Percentiles rank a stretch among this genome's conserved stretches.
Evolutionary conservation across 23 red algal genomes (phyloP).

Genomic region (Rhodosorus marinus): DNA sequence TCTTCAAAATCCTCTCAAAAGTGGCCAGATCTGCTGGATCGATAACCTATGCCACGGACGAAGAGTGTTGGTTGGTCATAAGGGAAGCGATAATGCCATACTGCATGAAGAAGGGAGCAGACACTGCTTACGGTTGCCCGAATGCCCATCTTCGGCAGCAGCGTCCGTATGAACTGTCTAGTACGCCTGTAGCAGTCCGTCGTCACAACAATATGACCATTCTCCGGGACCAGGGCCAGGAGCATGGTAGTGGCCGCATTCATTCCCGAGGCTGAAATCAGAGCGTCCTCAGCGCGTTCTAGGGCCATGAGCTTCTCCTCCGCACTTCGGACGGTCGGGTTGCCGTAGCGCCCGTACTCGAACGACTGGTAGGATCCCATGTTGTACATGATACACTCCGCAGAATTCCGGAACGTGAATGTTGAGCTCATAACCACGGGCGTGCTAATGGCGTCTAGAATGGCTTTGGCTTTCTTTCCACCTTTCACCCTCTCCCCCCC

Average conservation of each 20-base stretch:
- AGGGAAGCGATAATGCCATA: too few species aligned
- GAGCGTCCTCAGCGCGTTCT: constrained; percentile 63
- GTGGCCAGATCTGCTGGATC: constrained; percentile 52
- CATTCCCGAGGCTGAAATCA: constrained; percentile 86
- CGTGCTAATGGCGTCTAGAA: constrained; percentile 58
- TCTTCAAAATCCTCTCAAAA: constrained; percentile 17
- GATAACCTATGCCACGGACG: too few species aligned
- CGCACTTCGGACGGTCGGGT: constrained; percentile 70
- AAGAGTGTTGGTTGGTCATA: too few species aligned
- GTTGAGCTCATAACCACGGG: constrained; percentile 86
- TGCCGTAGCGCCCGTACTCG: constrained; percentile 94
- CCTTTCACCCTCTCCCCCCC: constrained; percentile 72
- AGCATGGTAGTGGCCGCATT: constrained; percentile 97
- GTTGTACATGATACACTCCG: constrained; percentile 91
- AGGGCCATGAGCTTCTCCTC: constrained; percentile 92
- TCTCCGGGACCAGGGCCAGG: constrained; percentile 48
- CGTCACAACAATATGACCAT: constrained; percentile 71
- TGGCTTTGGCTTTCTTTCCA: constrained; percentile 49
- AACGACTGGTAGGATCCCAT: constrained; percentile 68
- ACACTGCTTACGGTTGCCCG: too few species aligned
- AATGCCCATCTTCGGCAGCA: constrained; percentile 86
- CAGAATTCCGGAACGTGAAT: constrained; percentile 76
- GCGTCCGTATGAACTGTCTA: constrained; percentile 70
- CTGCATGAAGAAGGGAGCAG: too few species aligned
- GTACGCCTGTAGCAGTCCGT: constrained; percentile 97